Evolutionary conservation across 352 stramenopile species (phyloP), one percentile per base, ranked within the genome.

Genomic region (Globisporangium carolinianum): DNA sequence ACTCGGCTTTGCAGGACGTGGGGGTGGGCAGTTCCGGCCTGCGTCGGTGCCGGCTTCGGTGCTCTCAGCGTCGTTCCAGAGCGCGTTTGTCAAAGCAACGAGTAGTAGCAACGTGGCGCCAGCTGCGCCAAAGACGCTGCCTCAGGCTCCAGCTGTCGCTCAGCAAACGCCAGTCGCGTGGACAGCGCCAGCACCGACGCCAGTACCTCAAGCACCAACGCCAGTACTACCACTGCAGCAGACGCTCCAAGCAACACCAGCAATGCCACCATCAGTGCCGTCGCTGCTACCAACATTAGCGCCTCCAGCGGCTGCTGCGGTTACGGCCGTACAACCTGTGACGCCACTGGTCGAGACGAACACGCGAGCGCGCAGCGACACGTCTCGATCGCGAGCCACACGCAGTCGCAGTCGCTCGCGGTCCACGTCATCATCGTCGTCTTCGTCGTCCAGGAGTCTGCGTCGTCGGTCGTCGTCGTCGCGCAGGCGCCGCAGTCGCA

Each of bases 1-100:
- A 18, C 61, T 94, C 14, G 84, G 84, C 0, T 91, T 94, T 48
- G 62, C 60, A 41, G 59, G 36, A 4, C 46, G 45, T 15, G 8
- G 46, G 32, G 38, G 24, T 4, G 24, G 24, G 24, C 24, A 32
- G 24, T 32, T 32, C 24, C 24, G 24, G 24, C 24, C 24, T 32
- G 24, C 24, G 24, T 32, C 24, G 24, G 24, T 32, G 24, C 24
- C 24, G 24, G 24, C 24, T 32, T 32, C 47, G 14, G 10, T 53
- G 1, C n/a, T 69, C 15, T 24, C 60, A 17, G 48, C 55, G 6
- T 53, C 63, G n/a, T 63, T 67, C 46, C 60, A 57, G 14, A 54
- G n/a, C 24, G 57, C 60, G 3, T 72, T 74, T 38, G 66, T 74
- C 4, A 67, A 71, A 42, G 47, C 63, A 9, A 55, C 68, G 5